A percentile compares a stretch with the other conserved stretches of the same genome.
Conservation (phyloP, 2,329 filamentous ascomycete species). For the Fusarium mundagurra region DNA sequence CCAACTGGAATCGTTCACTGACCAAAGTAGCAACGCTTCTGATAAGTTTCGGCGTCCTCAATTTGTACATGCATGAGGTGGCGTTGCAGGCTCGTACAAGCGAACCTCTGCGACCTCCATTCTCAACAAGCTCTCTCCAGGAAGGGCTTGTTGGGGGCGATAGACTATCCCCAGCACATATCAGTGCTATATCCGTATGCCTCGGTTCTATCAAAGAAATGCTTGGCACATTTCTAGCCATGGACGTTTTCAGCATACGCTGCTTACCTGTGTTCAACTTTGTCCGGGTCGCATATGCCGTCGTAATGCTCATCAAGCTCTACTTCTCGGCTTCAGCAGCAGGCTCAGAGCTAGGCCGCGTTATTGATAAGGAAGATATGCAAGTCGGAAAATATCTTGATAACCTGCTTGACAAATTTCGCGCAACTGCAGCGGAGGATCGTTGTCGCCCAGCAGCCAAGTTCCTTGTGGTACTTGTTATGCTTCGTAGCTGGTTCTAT, state of each 20-base stretch:
- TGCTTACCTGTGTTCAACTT: constrained; percentile 76
- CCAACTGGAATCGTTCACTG: constrained; percentile 6
- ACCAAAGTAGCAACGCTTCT: constrained; percentile 63
- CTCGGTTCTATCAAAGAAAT: constrained; percentile 73
- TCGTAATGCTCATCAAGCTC: constrained; percentile 78
- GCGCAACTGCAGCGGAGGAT: constrained; percentile 69
- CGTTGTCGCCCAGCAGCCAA: constrained; percentile 73
- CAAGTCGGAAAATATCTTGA: constrained; percentile 74
- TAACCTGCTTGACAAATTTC: constrained; percentile 74
- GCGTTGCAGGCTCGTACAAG: constrained; percentile 72
- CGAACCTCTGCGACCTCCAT: constrained; percentile 63
- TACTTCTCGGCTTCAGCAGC: constrained; percentile 73
- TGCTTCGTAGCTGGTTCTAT: constrained; percentile 76
- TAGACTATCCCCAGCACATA: constrained; percentile 61
- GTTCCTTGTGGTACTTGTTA: constrained; percentile 75
- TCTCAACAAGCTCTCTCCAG: constrained; percentile 57
- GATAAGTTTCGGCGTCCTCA: constrained; percentile 72
- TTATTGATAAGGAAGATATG: constrained; percentile 75
- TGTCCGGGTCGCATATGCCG: constrained; percentile 76
- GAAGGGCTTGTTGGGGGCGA: constrained; percentile 55
- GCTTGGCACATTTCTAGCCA: constrained; percentile 70
- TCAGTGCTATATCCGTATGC: constrained; percentile 74
- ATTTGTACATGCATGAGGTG: constrained; percentile 80
- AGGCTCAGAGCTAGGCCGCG: constrained; percentile 72
- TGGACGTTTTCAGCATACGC: constrained; percentile 68